Conservation (phyloP, 345 rosid species). For the Gossypium herbaceum region DNA sequence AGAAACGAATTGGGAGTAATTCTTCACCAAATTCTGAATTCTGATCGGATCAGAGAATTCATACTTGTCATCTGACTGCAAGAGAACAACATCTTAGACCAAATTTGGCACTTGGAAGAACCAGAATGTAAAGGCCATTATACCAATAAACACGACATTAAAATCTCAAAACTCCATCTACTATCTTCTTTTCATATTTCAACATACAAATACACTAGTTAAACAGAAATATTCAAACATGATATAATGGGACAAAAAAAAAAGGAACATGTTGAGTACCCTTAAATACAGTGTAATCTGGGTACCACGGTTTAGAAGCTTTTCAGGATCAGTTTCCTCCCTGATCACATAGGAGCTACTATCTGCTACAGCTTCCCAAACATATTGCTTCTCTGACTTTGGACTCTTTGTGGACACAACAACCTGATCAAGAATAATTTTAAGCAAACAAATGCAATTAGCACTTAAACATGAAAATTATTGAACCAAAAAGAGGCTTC, state of each 20-base stretch:
- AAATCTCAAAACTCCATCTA: not conserved
- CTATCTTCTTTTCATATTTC: not conserved
- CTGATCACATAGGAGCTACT: constrained; percentile 79
- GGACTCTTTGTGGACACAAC: constrained; percentile 96
- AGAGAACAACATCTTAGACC: not conserved
- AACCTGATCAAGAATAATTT: constrained; percentile 44
- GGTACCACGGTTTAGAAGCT: constrained; percentile 73
- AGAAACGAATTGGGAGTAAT: constrained; percentile 95
- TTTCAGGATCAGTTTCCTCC: constrained; percentile 89
- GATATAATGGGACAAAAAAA: not conserved
- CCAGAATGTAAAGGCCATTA: not conserved
- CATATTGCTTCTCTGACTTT: constrained; percentile 86
- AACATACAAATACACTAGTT: not conserved
- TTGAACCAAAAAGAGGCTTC: not conserved
- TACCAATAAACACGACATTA: not conserved
- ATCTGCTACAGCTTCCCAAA: constrained; percentile 91
- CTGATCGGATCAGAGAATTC: constrained; percentile 77
- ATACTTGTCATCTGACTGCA: constrained; percentile 86
- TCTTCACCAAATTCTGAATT: constrained; percentile 84
- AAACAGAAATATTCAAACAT: not conserved
- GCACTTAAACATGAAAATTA: not conserved
- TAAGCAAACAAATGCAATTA: constrained; percentile 10
- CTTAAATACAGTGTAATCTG: constrained; percentile 80
- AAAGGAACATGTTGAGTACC: constrained; percentile 36
- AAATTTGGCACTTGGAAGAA: not conserved